Evolutionary conservation across 2,329 filamentous ascomycete genomes (phyloP), one percentile per base, ranked within the genome.

Genomic region (Pleurostoma richardsiae): DNA sequence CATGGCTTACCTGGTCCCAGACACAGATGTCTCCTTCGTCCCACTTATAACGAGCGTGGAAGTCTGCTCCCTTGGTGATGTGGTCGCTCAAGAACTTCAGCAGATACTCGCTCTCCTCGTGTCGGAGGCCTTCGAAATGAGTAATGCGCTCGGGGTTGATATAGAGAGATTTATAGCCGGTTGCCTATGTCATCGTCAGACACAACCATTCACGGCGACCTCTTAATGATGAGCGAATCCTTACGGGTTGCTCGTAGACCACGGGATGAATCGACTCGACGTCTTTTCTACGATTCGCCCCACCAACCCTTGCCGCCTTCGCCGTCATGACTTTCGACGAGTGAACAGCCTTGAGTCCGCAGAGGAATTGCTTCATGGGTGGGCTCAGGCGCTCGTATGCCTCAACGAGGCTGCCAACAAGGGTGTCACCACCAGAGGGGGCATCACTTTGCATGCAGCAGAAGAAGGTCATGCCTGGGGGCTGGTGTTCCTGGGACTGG

Each of bases 1-100:
- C 19, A 8, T 36, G 33, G n/a, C 33, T 36, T n/a, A 36, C 33
- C 33, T 36, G 33, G 63, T 94, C 89, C 88, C 88, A 95, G 1
- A 92, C 82, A 2, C 94, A 86, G 1, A 95, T 88, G 0, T 87
- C 92, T n/a, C 81, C 79, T 40, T 81, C 74, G 55, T 82, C 82
- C 89, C 89, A 95, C 63, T 85, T 86, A 43, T 95, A 76, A 28
- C 87, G 78, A 4, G 76, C 76, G 55, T 91, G 87, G 62, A 90
- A 80, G 59, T 90, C 86, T 42, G 84, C 80, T 19, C 84, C 84
- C 38, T 80, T 76, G 1, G 83, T 83, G 44, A 90, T 81, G 58
- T 90, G 87, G 58, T 89, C 80, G 61, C 84, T 90, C 10, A 91
- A 67, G 70, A 90, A 90, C 58, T 88, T 88, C 49, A 91, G 73